phyloP scores from a whole-genome alignment of 1,284 basidiomycete genomes.

The Mrakiaceae sp. region DNA sequence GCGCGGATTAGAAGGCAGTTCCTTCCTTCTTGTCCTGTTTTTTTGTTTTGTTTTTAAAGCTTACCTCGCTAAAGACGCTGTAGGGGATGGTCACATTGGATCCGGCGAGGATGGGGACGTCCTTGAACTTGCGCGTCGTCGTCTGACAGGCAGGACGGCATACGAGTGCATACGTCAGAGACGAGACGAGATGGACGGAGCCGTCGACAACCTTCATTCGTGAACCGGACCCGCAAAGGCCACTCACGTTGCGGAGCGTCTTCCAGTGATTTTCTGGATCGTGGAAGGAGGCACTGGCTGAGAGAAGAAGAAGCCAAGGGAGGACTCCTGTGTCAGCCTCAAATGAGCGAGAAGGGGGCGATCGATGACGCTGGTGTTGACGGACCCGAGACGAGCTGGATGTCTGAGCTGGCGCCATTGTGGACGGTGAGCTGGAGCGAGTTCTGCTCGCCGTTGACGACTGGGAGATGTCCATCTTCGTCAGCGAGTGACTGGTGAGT shows the following conservation, averaged over 20 bases:
- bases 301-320: too few relatives aligned
- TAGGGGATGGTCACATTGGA: not conserved
- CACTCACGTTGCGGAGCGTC: not conserved
- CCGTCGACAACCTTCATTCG: too few relatives aligned
- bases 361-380: too few relatives aligned
- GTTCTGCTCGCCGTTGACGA: not conserved
- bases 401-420: not conserved
- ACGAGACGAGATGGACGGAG: not conserved
- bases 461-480: too few relatives aligned
- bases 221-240: not conserved
- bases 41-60: too few relatives aligned
- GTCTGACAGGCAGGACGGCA: not conserved
- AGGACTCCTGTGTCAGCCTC: too few relatives aligned
- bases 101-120: not conserved
- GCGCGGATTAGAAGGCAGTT: too few relatives aligned
- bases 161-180: not conserved
- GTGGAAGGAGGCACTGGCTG: not conserved
- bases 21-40: too few relatives aligned
- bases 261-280: not conserved
- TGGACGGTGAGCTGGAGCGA: not conserved
- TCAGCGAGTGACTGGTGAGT: too few relatives aligned
- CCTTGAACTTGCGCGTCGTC: not conserved
- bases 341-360: too few relatives aligned
- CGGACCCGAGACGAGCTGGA: not conserved
- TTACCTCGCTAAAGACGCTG: too few relatives aligned